Evolutionary conservation across 768 basidiomycete genomes (phyloP).

Genomic region (Gyrodon lividus): DNA sequence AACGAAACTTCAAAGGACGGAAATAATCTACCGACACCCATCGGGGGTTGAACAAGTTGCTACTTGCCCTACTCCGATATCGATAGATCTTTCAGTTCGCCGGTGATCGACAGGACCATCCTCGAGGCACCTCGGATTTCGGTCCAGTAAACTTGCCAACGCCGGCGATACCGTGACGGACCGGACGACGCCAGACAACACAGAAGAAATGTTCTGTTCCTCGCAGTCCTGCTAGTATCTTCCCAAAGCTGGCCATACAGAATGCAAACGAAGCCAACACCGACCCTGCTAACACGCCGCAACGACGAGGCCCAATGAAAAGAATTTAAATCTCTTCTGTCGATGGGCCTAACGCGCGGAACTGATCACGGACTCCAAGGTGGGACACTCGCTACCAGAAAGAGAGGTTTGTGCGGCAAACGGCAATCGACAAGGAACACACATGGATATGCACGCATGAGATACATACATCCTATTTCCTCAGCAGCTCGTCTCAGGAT

Average conservation of each 20-base stretch:
- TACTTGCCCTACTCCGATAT: too few relatives aligned
- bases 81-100: neutral
- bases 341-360: slow-evolving; percentile 1
- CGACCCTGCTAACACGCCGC: slow-evolving; percentile 24
- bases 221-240: neutral
- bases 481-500: neutral
- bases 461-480: neutral
- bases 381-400: neutral
- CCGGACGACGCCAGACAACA: neutral
- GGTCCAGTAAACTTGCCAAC: neutral
- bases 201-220: neutral
- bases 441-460: neutral
- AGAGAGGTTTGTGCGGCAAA: neutral
- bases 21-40: too few relatives aligned
- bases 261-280: slow-evolving; percentile 4
- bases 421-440: neutral
- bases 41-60: too few relatives aligned
- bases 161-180: neutral
- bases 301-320: slow-evolving; percentile 22
- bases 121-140: neutral
- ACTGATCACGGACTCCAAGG: neutral
- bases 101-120: neutral
- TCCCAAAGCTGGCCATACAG: neutral
- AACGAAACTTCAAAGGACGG: too few relatives aligned
- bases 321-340: neutral